Evolutionary conservation across 2,329 filamentous ascomycete genomes (phyloP).

Genomic region (Cladophialophora carrionii): DNA sequence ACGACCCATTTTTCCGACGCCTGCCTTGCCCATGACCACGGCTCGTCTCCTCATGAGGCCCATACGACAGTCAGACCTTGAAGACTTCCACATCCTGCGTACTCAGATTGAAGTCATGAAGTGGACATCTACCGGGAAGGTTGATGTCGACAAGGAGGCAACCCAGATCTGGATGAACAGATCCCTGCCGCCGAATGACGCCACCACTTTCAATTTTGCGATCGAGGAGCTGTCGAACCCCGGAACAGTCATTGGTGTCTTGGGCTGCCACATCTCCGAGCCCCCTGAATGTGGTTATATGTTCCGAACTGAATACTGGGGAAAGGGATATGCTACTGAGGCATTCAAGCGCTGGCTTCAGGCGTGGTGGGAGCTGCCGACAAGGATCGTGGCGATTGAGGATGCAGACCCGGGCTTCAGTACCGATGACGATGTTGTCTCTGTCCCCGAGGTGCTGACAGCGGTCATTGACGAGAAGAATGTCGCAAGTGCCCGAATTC

Average conservation of each 20-base stretch:
- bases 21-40: conserved; percentile 52
- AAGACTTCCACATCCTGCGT: conserved; percentile 58
- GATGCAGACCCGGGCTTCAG: neutral
- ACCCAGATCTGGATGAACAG: conserved; percentile 49
- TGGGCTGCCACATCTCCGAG: conserved; percentile 50
- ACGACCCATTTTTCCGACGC: conserved; percentile 47
- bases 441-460: conserved; percentile 18
- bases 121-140: conserved; percentile 54
- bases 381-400: conserved; percentile 51
- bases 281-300: conserved; percentile 63
- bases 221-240: conserved; percentile 31
- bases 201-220: conserved; percentile 60
- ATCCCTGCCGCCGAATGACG: conserved; percentile 57
- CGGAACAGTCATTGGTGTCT: conserved; percentile 49
- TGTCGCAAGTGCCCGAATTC: conserved; percentile 26
- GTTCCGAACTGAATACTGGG: conserved; percentile 59
- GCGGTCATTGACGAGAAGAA: conserved; percentile 27
- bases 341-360: conserved; percentile 55
- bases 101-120: conserved; percentile 65
- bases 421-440: neutral
- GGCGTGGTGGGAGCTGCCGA: conserved; percentile 56
- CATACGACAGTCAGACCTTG: conserved; percentile 55
- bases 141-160: conserved; percentile 52
- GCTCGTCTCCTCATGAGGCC: conserved; percentile 61
- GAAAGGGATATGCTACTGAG: conserved; percentile 61